Base-by-base conservation (phyloP, 768 basidiomycete genomes). In the Gyrodon lividus region DNA sequence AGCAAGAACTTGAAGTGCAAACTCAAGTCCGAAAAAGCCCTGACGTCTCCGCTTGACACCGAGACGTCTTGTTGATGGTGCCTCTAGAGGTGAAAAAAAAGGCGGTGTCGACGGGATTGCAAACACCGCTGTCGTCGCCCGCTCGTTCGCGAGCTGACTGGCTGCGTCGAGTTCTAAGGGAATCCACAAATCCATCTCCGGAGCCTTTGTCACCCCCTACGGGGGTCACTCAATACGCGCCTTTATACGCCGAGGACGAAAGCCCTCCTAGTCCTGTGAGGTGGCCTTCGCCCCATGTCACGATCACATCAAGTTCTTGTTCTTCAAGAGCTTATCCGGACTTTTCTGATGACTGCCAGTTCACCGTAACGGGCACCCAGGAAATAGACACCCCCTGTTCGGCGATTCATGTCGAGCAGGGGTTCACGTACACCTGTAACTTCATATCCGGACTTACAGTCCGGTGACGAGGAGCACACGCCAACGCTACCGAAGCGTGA, bases 181-280 rank as follows among this genome's bases (percentile, higher is more conserved):
- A 60, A 10, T 33, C 57, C 30, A 42, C 26, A 20, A 44, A 56
- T 23, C 45, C 57, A 1, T 43, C 16, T 22, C 49, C 51, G 23
- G 54, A 22, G 5, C 35, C 53, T 35, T 61, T 63, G 12, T 69
- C 66, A 2, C 67, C 66, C 48, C 59, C 62, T 23, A 68, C 67
- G 23, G 35, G 28, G 3, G 48, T 67, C 4, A 70, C 67, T 2
- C 58, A 48, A 40, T 48, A 69, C 23, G 48, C 14, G 22, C 49
- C 58, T 19, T 44, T 64, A n/a, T 58, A 59, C 17, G 30, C 7
- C 12, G 62, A 56, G 6, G 56, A 57, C 5, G 65, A 52, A 5
- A 46, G 44, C 44, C 54, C 46, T 33, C 13, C 43, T 30, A 46
- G 51, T 26, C 56, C 57, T 17, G 34, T 19, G 30, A 40, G 13